Conservation (phyloP, 1,139 yeast species). For the Tardiomyces blankii region DNA sequence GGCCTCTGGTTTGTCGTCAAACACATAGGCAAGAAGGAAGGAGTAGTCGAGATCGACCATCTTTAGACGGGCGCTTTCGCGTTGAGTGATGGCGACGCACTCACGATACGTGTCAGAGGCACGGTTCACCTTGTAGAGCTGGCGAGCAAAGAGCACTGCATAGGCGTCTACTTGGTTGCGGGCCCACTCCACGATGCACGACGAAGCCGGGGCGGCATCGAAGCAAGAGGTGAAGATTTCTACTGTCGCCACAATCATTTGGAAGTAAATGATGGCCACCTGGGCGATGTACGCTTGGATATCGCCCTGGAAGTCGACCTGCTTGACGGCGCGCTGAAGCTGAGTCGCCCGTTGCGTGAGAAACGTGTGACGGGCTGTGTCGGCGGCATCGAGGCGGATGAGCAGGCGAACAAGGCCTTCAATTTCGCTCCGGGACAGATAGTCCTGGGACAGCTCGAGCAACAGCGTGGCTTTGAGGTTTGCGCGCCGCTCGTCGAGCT, state of each 20-base stretch:
- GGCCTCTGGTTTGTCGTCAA: not conserved
- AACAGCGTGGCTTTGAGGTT: slow-evolving; percentile 18
- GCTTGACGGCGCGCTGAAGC: slow-evolving; percentile 35
- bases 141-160: slow-evolving; percentile 50
- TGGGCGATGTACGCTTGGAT: slow-evolving; percentile 46
- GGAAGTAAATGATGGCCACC: slow-evolving; percentile 49
- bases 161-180: slow-evolving; percentile 53
- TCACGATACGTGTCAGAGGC: slow-evolving; percentile 36
- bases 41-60: slow-evolving; percentile 58
- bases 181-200: slow-evolving; percentile 56
- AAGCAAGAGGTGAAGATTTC: slow-evolving; percentile 37
- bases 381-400: slow-evolving; percentile 32
- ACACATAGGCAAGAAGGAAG: slow-evolving; percentile 13
- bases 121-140: slow-evolving; percentile 52
- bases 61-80: slow-evolving; percentile 54
- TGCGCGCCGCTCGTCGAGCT: slow-evolving; percentile 21
- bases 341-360: slow-evolving; percentile 36
- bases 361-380: slow-evolving; percentile 38
- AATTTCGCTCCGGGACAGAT: slow-evolving; percentile 21
- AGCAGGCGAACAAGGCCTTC: slow-evolving; percentile 28
- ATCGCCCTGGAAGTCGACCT: slow-evolving; percentile 44
- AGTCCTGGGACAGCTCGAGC: slow-evolving; percentile 25
- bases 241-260: slow-evolving; percentile 39
- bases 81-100: slow-evolving; percentile 42
- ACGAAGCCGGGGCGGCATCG: slow-evolving; percentile 23